Evolutionary conservation across 2,329 filamentous ascomycete genomes (phyloP).

Genomic region (Dactylonectria estremocensis): DNA sequence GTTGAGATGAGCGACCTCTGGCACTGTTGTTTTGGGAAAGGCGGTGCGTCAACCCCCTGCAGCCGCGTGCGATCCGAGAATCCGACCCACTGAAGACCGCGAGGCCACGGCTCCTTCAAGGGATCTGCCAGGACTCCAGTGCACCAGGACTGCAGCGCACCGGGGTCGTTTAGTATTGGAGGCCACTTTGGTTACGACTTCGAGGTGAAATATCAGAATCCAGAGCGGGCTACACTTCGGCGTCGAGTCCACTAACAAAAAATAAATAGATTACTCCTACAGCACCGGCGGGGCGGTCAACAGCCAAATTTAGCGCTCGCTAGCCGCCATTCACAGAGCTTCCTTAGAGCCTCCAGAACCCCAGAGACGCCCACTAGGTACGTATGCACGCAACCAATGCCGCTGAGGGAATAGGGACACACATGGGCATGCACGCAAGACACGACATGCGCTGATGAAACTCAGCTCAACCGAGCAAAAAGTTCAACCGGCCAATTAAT

Average conservation of each 20-base stretch:
- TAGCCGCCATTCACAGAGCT: background rate
- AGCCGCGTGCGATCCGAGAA: slow-evolving; percentile 19
- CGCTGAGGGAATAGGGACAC: background rate
- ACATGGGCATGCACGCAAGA: background rate
- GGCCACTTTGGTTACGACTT: background rate
- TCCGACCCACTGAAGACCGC: slow-evolving; percentile 8
- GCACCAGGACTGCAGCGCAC: background rate
- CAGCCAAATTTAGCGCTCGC: background rate
- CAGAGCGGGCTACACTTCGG: background rate
- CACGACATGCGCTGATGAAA: background rate
- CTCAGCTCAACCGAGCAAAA: slow-evolving; percentile 1
- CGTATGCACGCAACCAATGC: background rate
- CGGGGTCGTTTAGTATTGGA: background rate
- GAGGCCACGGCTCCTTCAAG: background rate
- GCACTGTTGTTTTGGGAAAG: slow-evolving; percentile 29
- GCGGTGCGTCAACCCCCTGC: slow-evolving; percentile 32
- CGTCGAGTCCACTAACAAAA: background rate
- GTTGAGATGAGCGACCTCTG: slow-evolving; percentile 28
- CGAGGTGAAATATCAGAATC: too few species aligned
- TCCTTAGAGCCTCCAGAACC: background rate
- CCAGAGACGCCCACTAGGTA: background rate
- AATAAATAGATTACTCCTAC: background rate
- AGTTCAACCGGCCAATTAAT: background rate
- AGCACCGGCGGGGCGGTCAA: background rate
- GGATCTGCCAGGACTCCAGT: background rate